Conservation (phyloP, 2,329 filamentous ascomycete species). For the Blastomyces gilchristii region DNA sequence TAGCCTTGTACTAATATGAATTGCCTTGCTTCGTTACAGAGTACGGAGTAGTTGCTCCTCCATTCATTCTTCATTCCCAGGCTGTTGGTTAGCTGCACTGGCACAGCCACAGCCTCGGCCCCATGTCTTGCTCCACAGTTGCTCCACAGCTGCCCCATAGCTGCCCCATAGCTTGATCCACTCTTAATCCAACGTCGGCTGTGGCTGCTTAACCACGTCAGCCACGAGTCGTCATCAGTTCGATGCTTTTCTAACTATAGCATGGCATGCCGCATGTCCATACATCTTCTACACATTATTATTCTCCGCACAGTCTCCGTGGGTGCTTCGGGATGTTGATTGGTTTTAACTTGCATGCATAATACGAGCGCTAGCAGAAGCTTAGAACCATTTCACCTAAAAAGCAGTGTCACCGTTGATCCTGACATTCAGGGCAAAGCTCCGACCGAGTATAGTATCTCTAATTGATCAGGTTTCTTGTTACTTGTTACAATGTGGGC, state of each 20-base stretch:
- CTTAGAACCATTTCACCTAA: background rate
- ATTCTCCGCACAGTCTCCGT: background rate
- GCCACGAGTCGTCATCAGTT: background rate
- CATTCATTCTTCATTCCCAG: too few relatives aligned
- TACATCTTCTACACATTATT: too few relatives aligned
- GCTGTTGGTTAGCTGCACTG: background rate
- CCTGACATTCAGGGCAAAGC: background rate
- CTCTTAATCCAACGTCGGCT: background rate
- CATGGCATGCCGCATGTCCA: too few relatives aligned
- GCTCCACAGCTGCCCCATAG: too few relatives aligned
- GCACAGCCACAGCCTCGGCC: background rate
- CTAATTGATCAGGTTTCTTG: background rate
- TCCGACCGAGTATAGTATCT: background rate
- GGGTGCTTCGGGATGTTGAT: background rate
- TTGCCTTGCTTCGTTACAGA: too few relatives aligned
- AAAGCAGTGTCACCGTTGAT: background rate
- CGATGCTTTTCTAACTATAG: background rate
- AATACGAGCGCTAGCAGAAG: background rate
- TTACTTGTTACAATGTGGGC: background rate
- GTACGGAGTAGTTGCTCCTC: too few relatives aligned
- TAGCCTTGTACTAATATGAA: too few relatives aligned
- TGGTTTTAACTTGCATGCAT: background rate
- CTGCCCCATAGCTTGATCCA: too few relatives aligned
- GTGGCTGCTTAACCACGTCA: background rate
- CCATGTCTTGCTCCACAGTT: background rate